Conservation (phyloP, 257 asterid genomes). For the Scutellaria galericulata region DNA sequence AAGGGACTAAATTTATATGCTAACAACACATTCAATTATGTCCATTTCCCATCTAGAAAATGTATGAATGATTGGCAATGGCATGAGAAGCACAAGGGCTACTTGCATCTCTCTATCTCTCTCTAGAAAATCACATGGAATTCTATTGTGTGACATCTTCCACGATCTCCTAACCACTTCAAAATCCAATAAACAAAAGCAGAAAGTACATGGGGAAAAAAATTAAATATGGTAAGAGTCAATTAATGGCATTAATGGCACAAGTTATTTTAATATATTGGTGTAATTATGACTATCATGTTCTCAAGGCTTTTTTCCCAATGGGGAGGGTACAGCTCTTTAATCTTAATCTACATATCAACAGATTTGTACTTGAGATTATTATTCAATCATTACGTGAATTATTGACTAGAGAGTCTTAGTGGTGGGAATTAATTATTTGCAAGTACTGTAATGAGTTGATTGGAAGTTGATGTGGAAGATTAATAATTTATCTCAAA, state of each 20-base stretch:
- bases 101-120: constrained; percentile 25
- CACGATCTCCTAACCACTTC: constrained; percentile 48
- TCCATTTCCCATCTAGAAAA: background rate
- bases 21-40: constrained; percentile 23
- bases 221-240: constrained; percentile 28
- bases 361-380: constrained; percentile 28
- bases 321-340: background rate
- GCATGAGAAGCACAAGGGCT: constrained; percentile 26
- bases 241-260: constrained; percentile 39
- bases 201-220: constrained; percentile 28
- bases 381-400: constrained; percentile 29
- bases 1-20: background rate
- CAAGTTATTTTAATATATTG: constrained; percentile 7
- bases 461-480: background rate
- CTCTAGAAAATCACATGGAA: constrained; percentile 45
- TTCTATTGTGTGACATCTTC: constrained; percentile 51
- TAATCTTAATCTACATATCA: background rate
- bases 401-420: too few species aligned
- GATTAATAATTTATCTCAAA: too few species aligned
- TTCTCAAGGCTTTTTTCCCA: constrained; percentile 33
- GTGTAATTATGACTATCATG: constrained; percentile 34
- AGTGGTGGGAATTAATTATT: too few species aligned
- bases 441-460: constrained; percentile 26
- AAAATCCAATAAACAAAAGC: constrained; percentile 33
- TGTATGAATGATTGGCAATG: constrained; percentile 20